Base-by-base conservation (phyloP, 179 eudicot genomes). In the Vitellaria paradoxa region DNA sequence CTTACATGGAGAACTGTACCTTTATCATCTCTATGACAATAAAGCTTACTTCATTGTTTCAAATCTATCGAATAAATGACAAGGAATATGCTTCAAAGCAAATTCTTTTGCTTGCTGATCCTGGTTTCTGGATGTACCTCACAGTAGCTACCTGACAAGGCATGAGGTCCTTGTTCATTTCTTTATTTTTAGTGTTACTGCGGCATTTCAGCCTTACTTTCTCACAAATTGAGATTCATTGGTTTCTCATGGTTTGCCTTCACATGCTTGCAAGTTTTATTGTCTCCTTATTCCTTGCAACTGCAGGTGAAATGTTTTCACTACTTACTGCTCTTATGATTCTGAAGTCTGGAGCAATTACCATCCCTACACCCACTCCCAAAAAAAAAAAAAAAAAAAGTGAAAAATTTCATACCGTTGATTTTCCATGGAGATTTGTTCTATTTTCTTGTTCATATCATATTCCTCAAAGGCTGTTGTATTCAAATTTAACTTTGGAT, bases 211-310 rank as follows among this genome's bases (percentile, higher is more conserved):
- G 52, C 52, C 1, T 18, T 45, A 40, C 5, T 66, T 9, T 66
- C 23, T 69, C 72, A 47, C 40, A 11, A 13, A 47, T 18, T 47
- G 53, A 14, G 56, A 5, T 52, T 52, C 52, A 18, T 56, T 68
- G 20, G 20, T 17, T 68, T 4, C 42, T 23, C 13, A 9, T 10
- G 26, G 18, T 67, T 68, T 20, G 6, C 37, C 37, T 20, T 47
- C 56, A 68, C 13, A 21, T 46, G 56, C 55, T 20, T 68, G 72
- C n/a, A 47, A 67, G 56, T 68, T 47, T 14, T 46, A 50, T 70
- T 50, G 2, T 18, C 21, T 59, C 74, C 14, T 24, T 24, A 9
- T 14, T 70, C 61, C 52, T 60, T 52, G 42, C 45, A 49, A 49
- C 57, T 5, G n/a, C 30, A 20, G 57, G n/a, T n/a, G 12, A 14